Evolutionary conservation across 73 alveolate genomes (phyloP), one percentile per base, ranked within the genome.

Genomic region (Paramecium caudatum): DNA sequence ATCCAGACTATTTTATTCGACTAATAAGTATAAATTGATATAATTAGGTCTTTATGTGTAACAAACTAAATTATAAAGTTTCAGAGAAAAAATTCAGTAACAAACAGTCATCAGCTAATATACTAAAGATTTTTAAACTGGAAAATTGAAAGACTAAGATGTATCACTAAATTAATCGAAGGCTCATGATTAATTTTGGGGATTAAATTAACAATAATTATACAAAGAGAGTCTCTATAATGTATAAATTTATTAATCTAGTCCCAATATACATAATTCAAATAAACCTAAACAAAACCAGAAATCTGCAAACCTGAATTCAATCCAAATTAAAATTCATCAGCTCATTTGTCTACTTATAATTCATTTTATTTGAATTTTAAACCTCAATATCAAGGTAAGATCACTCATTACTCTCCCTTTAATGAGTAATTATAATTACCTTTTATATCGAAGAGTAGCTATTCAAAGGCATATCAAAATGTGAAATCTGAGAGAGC

Each of bases 151-250:
- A 55, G 30, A 55, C n/a, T 2, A 55, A 23, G 80, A 55, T 55
- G 80, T 55, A 12, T 10, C 30, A 19, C 30, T 55, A 23, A 23
- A 55, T 55, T 55, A 55, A 23, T 55, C 80, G n/a, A 55, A 55
- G 46, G 80, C 80, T 23, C 80, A 55, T 21, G 80, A 55, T 55
- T 55, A 55, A 55, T 10, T 55, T 37, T 55, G 80, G 80, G 17
- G 80, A 12, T 10, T 27, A 21, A 55, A 55, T 43, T 43, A 27
- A 27, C 9, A 55, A 55, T 55, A 55, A 55, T 43, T 55, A 55
- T 55, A 55, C 7, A 3, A 7, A 10, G 80, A 25, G 3, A 55
- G 80, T 55, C 46, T 55, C 21, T 55, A 55, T 55, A 55, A 55
- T 55, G 80, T 55, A 55, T 23, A 0, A 0, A 17, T 27, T 55